phyloP scores from a whole-genome alignment of 1,284 basidiomycete genomes.

The Trichosporon sp. region DNA sequence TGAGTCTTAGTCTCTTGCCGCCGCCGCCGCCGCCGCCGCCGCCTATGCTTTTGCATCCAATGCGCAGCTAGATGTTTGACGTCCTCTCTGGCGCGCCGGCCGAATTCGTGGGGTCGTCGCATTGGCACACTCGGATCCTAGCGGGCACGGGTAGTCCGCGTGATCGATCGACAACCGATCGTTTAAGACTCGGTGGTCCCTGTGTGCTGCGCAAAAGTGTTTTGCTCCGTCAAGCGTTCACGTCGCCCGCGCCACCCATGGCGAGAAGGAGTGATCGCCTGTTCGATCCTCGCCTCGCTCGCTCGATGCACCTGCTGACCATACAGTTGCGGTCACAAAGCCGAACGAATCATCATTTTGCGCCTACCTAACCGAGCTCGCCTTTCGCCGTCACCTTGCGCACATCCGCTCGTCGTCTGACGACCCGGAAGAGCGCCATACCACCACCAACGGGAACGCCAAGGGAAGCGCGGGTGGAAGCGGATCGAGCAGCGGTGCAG shows the following conservation, averaged over 20 bases:
- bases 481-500: conserved; percentile 32
- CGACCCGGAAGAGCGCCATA: conserved; percentile 46
- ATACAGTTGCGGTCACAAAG: conserved; percentile 82
- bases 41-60: too few species aligned
- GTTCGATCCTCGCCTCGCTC: too few species aligned
- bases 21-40: background rate
- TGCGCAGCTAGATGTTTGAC: too few species aligned
- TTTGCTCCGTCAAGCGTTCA: background rate
- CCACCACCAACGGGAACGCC: conserved; percentile 27
- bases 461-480: conserved; percentile 12
- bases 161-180: background rate
- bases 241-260: background rate
- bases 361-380: conserved; percentile 87
- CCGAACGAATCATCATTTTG: conserved; percentile 87
- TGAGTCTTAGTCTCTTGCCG: conserved; percentile 15
- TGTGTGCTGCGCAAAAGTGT: background rate
- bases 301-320: background rate
- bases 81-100: background rate
- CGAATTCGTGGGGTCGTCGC: background rate
- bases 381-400: conserved; percentile 86
- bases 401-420: conserved; percentile 62
- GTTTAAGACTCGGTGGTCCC: background rate
- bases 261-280: too few species aligned
- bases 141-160: background rate
- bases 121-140: background rate